Conservation (phyloP, 768 basidiomycete species). For the Psilocybe tampanensis region DNA sequence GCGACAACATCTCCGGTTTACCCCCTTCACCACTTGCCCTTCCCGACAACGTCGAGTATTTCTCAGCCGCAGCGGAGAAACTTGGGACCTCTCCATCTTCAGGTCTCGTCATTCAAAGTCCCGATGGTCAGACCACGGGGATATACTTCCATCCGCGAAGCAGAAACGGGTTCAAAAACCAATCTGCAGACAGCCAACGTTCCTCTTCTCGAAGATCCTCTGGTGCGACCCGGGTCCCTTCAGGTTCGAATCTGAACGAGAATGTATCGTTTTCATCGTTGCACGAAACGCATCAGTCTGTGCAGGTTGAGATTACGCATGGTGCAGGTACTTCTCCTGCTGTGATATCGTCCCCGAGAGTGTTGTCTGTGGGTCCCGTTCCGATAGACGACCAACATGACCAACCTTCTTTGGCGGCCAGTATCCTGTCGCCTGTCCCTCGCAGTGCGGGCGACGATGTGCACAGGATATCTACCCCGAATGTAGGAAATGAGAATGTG, state of each 20-base stretch:
- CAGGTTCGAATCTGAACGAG: constrained; percentile 21
- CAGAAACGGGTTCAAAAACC: constrained; percentile 37
- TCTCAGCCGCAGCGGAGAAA: constrained; percentile 63
- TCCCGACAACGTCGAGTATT: constrained; percentile 78
- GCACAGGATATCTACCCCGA: constrained; percentile 11
- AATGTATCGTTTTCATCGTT: constrained; percentile 33
- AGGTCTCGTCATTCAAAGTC: constrained; percentile 88
- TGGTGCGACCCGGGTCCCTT: constrained; percentile 27
- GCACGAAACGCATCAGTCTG: constrained; percentile 25
- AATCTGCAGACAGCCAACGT: constrained; percentile 50
- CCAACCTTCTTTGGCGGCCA: constrained; percentile 9
- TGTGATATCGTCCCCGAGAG: neutral
- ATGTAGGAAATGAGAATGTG: neutral
- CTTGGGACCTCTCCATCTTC: constrained; percentile 79
- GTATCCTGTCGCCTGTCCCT: constrained; percentile 15
- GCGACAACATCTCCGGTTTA: constrained; percentile 33
- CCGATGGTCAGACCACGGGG: constrained; percentile 92
- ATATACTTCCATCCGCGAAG: constrained; percentile 90
- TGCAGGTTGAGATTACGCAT: neutral
- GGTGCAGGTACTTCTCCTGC: neutral
- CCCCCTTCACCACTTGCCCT: constrained; percentile 76
- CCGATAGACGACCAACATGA: constrained; percentile 6
- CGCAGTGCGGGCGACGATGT: constrained; percentile 15
- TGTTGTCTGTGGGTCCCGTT: neutral
- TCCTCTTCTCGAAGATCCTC: constrained; percentile 29